Base-by-base conservation (phyloP, 1,284 basidiomycete genomes). In the Papiliotrema nemorosa region DNA sequence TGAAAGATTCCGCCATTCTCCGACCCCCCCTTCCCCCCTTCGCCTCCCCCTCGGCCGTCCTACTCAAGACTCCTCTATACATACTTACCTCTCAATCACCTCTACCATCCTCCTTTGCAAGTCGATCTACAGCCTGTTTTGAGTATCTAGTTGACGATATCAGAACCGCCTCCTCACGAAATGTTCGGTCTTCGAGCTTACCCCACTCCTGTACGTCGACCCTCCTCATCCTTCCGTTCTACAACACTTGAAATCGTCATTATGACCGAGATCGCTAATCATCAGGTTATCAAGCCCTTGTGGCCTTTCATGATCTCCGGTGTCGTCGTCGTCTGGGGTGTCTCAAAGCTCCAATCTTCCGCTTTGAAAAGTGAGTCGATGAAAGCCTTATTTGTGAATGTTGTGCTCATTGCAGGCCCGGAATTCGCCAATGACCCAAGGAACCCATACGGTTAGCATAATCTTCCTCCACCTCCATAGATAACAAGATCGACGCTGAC, bases 141-240 rank as follows among this genome's bases (percentile, higher is more conserved):
- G n/a, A n/a, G n/a, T n/a, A n/a, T n/a, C n/a, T n/a, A n/a, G n/a
- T n/a, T n/a, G n/a, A n/a, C n/a, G n/a, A n/a, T n/a, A n/a, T n/a
- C n/a, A n/a, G n/a, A n/a, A n/a, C n/a, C n/a, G n/a, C n/a, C n/a
- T n/a, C n/a, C 10, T 43, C 3, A 39, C 49, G 58, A 51, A 27
- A 70, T 72, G 69, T 72, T 72, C 65, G 69, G 69, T 60, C 67
- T 72, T 54, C 64, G 67, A 56, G 65, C 65, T 52, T 72, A 68
- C 66, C 66, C 67, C 58, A 72, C 69, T 55, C 67, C 69, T 44
- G 69, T 72, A 54, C 49, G 66, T 67, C 54, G 21, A 26, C 31
- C 16, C 34, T 14, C n/a, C 16, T n/a, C 24, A 27, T 9, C 34
- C 12, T 22, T 38, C 45, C 27, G 7, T 22, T 16, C 29, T 35